Percentiles rank a stretch among this genome's conserved stretches.
phyloP scores from a whole-genome alignment of 768 basidiomycete genomes.

The Mycena polygramma region DNA sequence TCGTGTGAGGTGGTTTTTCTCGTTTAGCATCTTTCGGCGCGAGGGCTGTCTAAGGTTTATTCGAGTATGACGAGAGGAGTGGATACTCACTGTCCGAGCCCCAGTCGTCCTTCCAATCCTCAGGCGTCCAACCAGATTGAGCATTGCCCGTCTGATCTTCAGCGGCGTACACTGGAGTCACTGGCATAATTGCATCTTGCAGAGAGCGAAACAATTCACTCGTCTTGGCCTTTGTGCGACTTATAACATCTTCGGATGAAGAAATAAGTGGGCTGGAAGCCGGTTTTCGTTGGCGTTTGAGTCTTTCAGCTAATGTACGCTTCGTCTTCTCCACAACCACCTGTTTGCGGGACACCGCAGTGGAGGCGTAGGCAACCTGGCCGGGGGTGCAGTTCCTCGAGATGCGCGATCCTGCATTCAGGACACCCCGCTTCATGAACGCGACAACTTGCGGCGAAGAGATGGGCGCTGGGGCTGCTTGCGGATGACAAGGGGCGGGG shows the following conservation, averaged over 20 bases:
- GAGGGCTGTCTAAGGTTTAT: conserved; percentile 7
- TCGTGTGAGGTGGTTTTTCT: conserved; percentile 28
- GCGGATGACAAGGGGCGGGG: conserved; percentile 47
- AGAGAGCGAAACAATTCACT: conserved; percentile 27
- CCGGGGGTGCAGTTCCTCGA: background rate
- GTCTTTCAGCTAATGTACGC: conserved; percentile 22
- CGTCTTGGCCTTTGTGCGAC: conserved; percentile 20
- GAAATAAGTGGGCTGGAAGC: background rate
- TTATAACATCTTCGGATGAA: conserved; percentile 22
- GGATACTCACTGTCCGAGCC: conserved; percentile 31
- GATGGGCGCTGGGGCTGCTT: conserved; percentile 42
- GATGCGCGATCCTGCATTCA: conserved; percentile 23
- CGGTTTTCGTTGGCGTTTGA: background rate
- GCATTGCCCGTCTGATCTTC: conserved; percentile 13
- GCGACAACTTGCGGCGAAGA: conserved; percentile 22
- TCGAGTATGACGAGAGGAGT: background rate
- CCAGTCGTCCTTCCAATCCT: conserved; percentile 38
- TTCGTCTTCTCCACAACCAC: background rate
- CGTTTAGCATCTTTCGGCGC: conserved; percentile 21
- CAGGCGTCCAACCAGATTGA: conserved; percentile 27
- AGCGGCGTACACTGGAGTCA: conserved; percentile 1
- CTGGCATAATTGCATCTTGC: conserved; percentile 21
- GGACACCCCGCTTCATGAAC: conserved; percentile 35
- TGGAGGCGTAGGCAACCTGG: conserved; percentile 5
- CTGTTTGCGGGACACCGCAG: conserved; percentile 3